These are phyloP conservation scores for Talaromyces thailandensis DNA, from an alignment of 495 filamentous ascomycete species.

Conservation along the genomic window DNA sequence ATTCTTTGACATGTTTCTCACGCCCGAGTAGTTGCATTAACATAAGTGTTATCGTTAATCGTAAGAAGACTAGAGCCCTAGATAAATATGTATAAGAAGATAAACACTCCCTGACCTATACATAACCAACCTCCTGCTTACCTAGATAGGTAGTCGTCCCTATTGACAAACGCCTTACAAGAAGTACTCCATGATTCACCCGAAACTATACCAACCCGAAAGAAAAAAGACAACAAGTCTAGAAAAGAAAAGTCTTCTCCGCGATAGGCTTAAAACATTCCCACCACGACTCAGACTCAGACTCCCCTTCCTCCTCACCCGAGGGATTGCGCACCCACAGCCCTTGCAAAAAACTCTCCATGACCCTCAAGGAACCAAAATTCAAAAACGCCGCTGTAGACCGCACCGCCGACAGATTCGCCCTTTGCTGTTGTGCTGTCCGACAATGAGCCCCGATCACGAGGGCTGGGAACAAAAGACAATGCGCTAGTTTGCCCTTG, in stretches of 20 bases:
- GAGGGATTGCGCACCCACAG: conserved; percentile 1
- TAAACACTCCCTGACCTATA: not conserved
- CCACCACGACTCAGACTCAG: conserved; percentile 6
- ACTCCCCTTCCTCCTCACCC: not conserved
- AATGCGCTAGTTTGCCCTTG: conserved; percentile 6
- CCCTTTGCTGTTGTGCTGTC: conserved; percentile 1
- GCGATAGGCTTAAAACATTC: conserved; percentile 6
- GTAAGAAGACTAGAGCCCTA: not conserved
- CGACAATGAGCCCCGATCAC: conserved; percentile 8
- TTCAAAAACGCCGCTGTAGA: conserved; percentile 4
- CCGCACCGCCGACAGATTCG: not conserved
- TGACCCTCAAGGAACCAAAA: conserved; percentile 6
- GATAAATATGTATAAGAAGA: not conserved
- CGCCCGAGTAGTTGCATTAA: not conserved
- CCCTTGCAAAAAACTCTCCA: conserved; percentile 6
- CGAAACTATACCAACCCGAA: not conserved
- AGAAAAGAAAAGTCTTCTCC: conserved; percentile 6
- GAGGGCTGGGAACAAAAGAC: conserved; percentile 7
- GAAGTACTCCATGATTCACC: not conserved
- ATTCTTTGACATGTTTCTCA: not conserved
- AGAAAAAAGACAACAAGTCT: not conserved
- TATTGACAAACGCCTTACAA: not conserved
- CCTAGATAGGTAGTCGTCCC: not conserved
- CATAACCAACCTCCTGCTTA: not conserved
- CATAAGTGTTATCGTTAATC: not conserved